Evolutionary conservation across 306 rosid species (phyloP), one percentile per base, ranked within the genome.

Genomic region (Oxytropis ochrocephala): DNA sequence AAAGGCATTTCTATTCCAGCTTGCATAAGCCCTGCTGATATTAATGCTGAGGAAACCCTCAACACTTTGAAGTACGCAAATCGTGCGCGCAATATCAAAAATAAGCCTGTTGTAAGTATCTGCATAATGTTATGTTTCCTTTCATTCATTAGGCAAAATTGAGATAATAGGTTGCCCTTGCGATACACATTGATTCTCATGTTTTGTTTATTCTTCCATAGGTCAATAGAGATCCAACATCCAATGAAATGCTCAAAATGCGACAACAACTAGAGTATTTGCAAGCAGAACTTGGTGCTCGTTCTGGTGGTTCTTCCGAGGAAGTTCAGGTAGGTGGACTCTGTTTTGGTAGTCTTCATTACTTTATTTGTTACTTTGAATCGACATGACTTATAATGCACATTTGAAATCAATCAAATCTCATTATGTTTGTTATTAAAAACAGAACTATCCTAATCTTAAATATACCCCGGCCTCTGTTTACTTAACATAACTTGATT

Each of bases 1-100:
- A 35, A 64, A 46, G 2, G 7, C 10, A 24, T 27, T 60, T 46
- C 29, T 56, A 30, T 83, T 74, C 61, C 85, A 93, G 98, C 98
- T 69, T 93, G 98, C 83, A 88, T 93, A 75, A 93, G 98, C 77
- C 98, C 98, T 51, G 97, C 98, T 75, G 98, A 93, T 78, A 93
- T 93, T 77, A 93, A 93, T 82, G 97, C 96, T 0, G 98, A 93
- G 85, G 98, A 93, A 83, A 93, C 98, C 73, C 89, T 93, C 18
- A 93, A 93, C 87, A 93, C 98, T 71, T 85, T 92, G 78, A 92
- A 92, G 82, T 92, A 92, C 10, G 98, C 98, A 41, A 92, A 92
- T 76, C 93, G 98, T 35, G 98, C 98, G 27, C 98, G 98, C 51
- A 93, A 93, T 79, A 93, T 93, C 70, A 88, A 86, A 64, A 93